Base-by-base conservation (phyloP, 371 early-diverging fungal species). In the Cokeromyces recurvatus region DNA sequence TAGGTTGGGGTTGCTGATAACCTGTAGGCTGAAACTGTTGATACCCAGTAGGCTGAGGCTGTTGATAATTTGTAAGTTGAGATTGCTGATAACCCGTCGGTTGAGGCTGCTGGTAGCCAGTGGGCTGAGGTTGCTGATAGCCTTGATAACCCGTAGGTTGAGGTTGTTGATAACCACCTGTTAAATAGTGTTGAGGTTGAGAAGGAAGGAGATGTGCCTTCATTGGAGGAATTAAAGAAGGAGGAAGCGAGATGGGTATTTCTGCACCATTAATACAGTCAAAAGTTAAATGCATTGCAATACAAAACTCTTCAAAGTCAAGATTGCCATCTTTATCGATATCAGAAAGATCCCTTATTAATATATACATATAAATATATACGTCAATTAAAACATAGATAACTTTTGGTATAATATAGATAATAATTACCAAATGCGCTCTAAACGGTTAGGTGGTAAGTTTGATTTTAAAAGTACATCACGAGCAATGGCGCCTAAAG, bases 251-350 rank as follows among this genome's bases (percentile, higher is more conserved):
- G 55, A 63, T 55, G 78, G 57, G 57, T 74, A 53, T 74, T 64
- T 37, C 84, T 35, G 75, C 65, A 22, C 78, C 78, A 51, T 79
- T 75, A 36, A 85, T 76, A 34, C 85, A 65, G 22, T 77, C 80
- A 49, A 86, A 86, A 4, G 86, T 82, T 17, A 90, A 71, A 51
- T 86, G 86, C 74, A 90, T 83, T 0, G 92, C 91, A 36, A 93
- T 71, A 55, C 88, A 82, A 64, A 92, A 93, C 66, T 93, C 94
- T 65, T 91, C 91, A 55, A 86, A 79, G 55, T 91, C 92, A 51
- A 93, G 79, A 39, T 76, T 81, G 11, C 94, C 94, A 64, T 93
- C 94, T 61, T 86, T 82, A 62, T 89, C 90, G 50, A 90, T 91
- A 52, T 93, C 94, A 17, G 92, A 82, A 31, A 93, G 79, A 56